Base-by-base conservation (phyloP, 768 basidiomycete genomes). In the Hydnum rufescens region DNA sequence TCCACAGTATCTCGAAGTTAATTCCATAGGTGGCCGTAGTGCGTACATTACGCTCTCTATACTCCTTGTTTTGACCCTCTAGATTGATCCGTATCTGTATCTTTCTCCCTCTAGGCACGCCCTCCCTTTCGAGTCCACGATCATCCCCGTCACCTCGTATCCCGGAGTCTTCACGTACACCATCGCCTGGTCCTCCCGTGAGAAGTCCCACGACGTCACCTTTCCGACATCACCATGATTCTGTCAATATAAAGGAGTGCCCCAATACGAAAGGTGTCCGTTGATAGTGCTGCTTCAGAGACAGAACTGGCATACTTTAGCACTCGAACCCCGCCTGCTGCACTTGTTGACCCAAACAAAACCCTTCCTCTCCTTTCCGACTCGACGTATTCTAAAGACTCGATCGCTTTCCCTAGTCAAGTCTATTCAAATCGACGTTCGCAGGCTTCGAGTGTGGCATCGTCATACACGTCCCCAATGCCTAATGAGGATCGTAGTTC, bases 1-100 rank as follows among this genome's bases (percentile, higher is more conserved):
- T 19, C 71, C 74, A 5, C 67, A 66, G 36, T 69, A 65, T 57
- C 62, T 77, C 53, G 71, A 77, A 55, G 72, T 71, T 51, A 67
- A 70, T 54, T 60, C 68, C 26, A 53, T 61, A 16, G 8, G 26
- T 47, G 44, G 26, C 26, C 8, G 44, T 13, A 26, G 44, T 47
- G 25, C 8, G 44, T 39, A 19, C 34, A 19, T 39, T 39, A 19
- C 34, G 19, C 19, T 8, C 34, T 8, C 19, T 8, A 8, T 39
- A 8, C 34, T 19, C 34, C 8, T 39, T 19, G 34, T 26, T 47
- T 25, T 26, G 44, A 26, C 13, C 26, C 25, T 47, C 26, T 47
- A 8, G 13, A 47, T 25, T 47, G 13, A 47, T 26, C 26, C 13
- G 13, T 28, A 13, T 47, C 25, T 28, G 8, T 1, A 13, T 28